phyloP scores from a whole-genome alignment of 306 rosid genomes.

The Dalbergia cochinchinensis region DNA sequence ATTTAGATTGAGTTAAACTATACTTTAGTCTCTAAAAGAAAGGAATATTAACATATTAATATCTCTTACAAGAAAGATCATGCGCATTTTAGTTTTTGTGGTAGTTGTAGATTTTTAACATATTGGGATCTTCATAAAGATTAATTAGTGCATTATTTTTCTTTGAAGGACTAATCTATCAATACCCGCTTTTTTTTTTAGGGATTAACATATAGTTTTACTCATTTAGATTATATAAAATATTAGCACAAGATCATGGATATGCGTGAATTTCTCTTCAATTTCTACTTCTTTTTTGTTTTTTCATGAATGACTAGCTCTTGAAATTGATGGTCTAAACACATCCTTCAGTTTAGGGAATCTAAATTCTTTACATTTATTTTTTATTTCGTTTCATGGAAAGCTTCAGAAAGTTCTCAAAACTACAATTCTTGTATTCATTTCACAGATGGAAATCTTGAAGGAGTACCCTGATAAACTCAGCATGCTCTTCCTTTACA shows the following conservation, averaged over 20 bases:
- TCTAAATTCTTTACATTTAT: slow-evolving; percentile 47
- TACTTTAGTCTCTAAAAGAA: no score
- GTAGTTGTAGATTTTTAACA: no score
- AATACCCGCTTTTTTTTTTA: no score
- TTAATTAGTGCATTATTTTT: no score
- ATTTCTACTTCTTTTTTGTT: background rate
- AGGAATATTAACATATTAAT: no score
- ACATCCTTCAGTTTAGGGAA: background rate
- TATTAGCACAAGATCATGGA: background rate
- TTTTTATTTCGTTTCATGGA: background rate
- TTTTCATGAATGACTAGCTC: background rate
- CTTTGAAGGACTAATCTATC: no score
- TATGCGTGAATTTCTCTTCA: background rate
- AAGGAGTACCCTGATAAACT: slow-evolving; percentile 81
- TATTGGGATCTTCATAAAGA: no score
- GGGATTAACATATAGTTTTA: no score
- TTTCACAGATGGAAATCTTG: slow-evolving; percentile 77
- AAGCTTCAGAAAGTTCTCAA: slow-evolving; percentile 6
- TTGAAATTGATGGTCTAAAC: background rate
- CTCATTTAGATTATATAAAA: no score
- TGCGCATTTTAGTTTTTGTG: no score
- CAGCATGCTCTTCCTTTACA: slow-evolving; percentile 74
- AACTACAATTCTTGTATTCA: background rate
- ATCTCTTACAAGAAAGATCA: no score
- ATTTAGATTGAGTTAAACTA: background rate